Conservation (phyloP, 1,284 basidiomycete genomes). For the Earliella scabrosa region DNA sequence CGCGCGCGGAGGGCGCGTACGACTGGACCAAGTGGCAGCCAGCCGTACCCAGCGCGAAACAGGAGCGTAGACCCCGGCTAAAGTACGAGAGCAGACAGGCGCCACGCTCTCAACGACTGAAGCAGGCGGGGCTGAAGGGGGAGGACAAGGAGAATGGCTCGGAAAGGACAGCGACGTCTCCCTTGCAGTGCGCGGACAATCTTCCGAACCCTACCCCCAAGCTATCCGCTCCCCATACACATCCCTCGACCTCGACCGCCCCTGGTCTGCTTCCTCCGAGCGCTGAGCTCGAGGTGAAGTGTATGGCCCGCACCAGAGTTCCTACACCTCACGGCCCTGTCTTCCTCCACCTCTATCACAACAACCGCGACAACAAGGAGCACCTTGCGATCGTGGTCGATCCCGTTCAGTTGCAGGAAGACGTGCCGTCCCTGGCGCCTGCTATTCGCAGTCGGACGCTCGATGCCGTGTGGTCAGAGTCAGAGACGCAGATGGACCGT, state of each 20-base stretch:
- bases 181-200: conserved; percentile 29
- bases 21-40: conserved; percentile 60
- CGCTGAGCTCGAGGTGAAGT: conserved; percentile 70
- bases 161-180: conserved; percentile 19
- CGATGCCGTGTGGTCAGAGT: conserved; percentile 84
- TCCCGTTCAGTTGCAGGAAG: conserved; percentile 72
- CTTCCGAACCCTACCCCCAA: conserved; percentile 26
- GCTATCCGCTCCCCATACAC: conserved; percentile 6
- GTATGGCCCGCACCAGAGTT: conserved; percentile 96
- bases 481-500: conserved; percentile 93
- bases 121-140: conserved; percentile 30
- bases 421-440: conserved; percentile 42
- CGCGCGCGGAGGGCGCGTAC: conserved; percentile 54
- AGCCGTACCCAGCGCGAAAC: conserved; percentile 38
- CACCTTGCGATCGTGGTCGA: conserved; percentile 98
- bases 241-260: conserved; percentile 3
- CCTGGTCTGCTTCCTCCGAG: conserved; percentile 18
- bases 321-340: conserved; percentile 95
- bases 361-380: conserved; percentile 90
- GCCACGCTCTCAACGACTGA: conserved; percentile 63
- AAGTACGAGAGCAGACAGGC: conserved; percentile 74
- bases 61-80: conserved; percentile 46
- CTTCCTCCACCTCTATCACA: conserved; percentile 95
- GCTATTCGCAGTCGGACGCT: conserved; percentile 84
- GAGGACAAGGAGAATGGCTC: conserved; percentile 31